These are phyloP conservation scores for Aspergillus luchuensis DNA, from an alignment of 2,329 filamentous ascomycete species.

Conservation along the genomic window DNA sequence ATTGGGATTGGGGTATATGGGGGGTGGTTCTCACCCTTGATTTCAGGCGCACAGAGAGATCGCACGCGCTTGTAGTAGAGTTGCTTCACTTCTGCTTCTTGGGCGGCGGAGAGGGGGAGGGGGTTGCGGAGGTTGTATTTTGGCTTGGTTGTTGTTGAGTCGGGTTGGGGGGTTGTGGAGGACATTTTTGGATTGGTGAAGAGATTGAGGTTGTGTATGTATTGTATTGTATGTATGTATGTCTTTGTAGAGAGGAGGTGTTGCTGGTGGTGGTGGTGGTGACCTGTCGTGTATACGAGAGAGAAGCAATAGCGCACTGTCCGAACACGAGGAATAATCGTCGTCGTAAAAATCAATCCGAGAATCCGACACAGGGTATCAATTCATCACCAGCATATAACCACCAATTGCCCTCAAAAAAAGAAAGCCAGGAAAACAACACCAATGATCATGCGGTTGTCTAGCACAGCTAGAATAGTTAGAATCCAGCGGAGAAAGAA, in stretches of 20 bases:
- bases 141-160: slow-evolving; percentile 14
- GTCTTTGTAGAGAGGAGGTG: background rate
- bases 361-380: too few species aligned
- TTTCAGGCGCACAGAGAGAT: slow-evolving; percentile 72
- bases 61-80: slow-evolving; percentile 80
- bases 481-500: background rate
- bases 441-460: too few species aligned
- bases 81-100: slow-evolving; percentile 79
- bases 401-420: too few species aligned
- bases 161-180: background rate
- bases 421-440: too few species aligned
- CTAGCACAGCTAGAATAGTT: too few species aligned
- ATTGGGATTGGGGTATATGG: background rate
- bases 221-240: background rate
- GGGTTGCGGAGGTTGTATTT: slow-evolving; percentile 64
- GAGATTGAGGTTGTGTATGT: background rate
- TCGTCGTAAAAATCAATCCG: too few species aligned
- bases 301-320: too few species aligned
- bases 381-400: too few species aligned
- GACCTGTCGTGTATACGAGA: too few species aligned
- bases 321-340: too few species aligned
- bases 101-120: slow-evolving; percentile 76
- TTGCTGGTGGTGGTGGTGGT: background rate
- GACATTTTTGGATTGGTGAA: slow-evolving; percentile 12
- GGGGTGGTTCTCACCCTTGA: slow-evolving; percentile 61